Evolutionary conservation across 306 rosid genomes (phyloP).

Genomic region (Fragaria nilgerrensis): DNA sequence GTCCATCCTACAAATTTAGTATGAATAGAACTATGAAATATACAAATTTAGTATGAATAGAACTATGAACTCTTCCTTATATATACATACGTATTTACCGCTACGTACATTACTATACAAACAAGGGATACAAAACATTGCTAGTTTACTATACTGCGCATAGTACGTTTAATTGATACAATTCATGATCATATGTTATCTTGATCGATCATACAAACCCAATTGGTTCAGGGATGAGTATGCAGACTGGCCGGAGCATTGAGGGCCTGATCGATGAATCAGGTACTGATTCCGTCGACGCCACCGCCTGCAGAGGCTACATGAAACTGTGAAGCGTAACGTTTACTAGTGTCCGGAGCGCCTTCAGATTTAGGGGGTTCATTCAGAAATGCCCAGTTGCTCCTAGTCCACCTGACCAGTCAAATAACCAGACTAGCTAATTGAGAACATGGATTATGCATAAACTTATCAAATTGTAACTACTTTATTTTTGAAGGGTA

Average conservation of each 20-base stretch:
- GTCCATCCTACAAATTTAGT: no score
- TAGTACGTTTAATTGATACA: no score
- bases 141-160: no score
- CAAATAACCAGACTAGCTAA: not conserved
- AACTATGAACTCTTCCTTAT: no score
- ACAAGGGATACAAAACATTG: no score
- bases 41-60: no score
- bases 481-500: not conserved
- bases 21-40: no score
- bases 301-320: slow-evolving; percentile 30
- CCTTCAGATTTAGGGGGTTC: slow-evolving; percentile 61
- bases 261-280: not conserved
- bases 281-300: slow-evolving; percentile 34
- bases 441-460: no score
- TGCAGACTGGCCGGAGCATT: no score
- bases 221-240: not conserved
- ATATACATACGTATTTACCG: no score
- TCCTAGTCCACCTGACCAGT: slow-evolving; percentile 73
- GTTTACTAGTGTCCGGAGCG: slow-evolving; percentile 34
- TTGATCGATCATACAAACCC: not conserved
- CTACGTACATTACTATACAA: no score
- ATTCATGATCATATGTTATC: no score
- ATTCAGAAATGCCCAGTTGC: slow-evolving; percentile 90
- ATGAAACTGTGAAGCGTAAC: slow-evolving; percentile 54
- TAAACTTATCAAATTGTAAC: not conserved